phyloP scores from a whole-genome alignment of 352 stramenopile genomes.

The Globisporangium nunn region DNA sequence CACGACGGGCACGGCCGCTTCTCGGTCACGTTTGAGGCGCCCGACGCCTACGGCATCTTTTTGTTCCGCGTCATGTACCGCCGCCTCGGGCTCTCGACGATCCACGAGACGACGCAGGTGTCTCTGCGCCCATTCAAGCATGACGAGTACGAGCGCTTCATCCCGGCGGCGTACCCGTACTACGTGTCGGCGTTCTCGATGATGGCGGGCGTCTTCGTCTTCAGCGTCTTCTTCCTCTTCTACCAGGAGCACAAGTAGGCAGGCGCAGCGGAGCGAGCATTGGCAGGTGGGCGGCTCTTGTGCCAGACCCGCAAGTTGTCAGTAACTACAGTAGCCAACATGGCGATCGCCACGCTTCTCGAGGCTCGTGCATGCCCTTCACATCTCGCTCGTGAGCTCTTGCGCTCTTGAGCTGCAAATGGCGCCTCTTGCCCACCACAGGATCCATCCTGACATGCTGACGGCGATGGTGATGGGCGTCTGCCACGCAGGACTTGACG shows the following conservation, averaged over 20 bases:
- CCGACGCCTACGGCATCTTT: conserved; percentile 92
- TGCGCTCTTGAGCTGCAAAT: no score
- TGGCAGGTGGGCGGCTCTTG: no score
- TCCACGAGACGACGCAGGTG: conserved; percentile 87
- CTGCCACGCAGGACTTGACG: no score
- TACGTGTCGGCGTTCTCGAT: conserved; percentile 89
- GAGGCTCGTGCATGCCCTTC: no score
- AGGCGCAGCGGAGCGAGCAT: neutral
- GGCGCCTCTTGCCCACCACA: no score
- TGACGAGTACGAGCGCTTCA: conserved; percentile 94
- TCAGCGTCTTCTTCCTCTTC: conserved; percentile 88
- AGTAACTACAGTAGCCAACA: no score
- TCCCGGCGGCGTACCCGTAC: conserved; percentile 87
- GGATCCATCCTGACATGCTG: no score
- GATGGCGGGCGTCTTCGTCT: conserved; percentile 88
- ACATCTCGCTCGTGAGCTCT: no score
- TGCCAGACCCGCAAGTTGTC: no score
- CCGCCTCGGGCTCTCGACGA: conserved; percentile 77
- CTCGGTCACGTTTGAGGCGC: conserved; percentile 78
- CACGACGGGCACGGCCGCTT: conserved; percentile 74
- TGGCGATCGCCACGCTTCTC: no score
- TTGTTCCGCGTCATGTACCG: conserved; percentile 91
- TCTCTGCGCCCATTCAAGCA: conserved; percentile 92
- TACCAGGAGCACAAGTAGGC: conserved; percentile 54
- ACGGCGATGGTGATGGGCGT: no score